phyloP scores from a whole-genome alignment of 2,329 filamentous ascomycete genomes.

The Penicillium corylophilum region DNA sequence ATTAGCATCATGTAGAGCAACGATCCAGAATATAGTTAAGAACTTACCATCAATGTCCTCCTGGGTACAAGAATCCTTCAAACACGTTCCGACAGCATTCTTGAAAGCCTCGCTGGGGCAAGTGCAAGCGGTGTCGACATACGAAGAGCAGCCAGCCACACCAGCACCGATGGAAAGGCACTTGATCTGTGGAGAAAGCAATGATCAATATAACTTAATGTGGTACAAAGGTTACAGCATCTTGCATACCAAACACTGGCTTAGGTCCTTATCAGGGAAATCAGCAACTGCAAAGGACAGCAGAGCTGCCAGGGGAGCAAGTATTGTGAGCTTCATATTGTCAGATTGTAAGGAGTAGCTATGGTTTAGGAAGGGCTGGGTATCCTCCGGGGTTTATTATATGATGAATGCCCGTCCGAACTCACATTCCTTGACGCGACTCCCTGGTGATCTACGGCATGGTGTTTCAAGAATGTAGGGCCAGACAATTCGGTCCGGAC shows the following conservation, averaged over 20 bases:
- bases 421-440: not conserved
- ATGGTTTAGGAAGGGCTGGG: not conserved
- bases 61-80: conserved; percentile 12
- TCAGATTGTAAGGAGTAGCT: not conserved
- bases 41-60: conserved; percentile 16
- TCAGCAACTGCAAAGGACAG: conserved; percentile 15
- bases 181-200: not conserved
- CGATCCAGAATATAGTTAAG: not conserved
- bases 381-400: not conserved
- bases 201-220: conserved; percentile 4
- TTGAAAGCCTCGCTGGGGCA: conserved; percentile 18
- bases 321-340: conserved; percentile 21
- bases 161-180: conserved; percentile 15
- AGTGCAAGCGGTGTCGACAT: conserved; percentile 16
- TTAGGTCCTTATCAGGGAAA: conserved; percentile 4
- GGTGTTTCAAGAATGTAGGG: not conserved
- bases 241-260: conserved; percentile 12
- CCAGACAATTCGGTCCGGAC: not conserved
- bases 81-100: conserved; percentile 13
- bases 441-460: not conserved
- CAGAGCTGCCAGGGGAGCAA: conserved; percentile 18
- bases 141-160: conserved; percentile 17
- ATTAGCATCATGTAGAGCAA: not conserved
- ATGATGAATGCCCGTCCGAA: not conserved
- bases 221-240: not conserved